Evolutionary conservation across 2,329 filamentous ascomycete genomes (phyloP), one percentile per base, ranked within the genome.

Genomic region (Alternaria atra): DNA sequence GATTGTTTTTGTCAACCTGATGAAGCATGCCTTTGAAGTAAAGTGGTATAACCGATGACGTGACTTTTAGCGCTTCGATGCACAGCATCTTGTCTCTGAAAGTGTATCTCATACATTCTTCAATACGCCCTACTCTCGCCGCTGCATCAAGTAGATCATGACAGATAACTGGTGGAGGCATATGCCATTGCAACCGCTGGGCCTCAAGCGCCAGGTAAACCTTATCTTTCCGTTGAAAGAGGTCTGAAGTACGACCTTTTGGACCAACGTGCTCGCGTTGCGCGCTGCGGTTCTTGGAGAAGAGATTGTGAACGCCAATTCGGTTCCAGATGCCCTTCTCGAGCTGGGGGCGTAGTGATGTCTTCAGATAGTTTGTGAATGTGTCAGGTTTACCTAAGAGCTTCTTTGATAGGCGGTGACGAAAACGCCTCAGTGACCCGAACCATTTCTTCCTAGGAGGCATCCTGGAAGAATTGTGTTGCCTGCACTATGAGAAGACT

Each of bases 81-180:
- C 67, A 65, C 2, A 59, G 42, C 47, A 67, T 50, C 44, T 61
- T 71, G 55, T 73, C 51, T 27, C 59, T 64, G 63, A 73, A 73
- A 1, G n/a, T 65, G 29, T 73, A 72, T 9, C 67, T 61, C 23
- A 71, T 57, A 15, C 35, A 52, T 9, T 25, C 54, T 44, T 72
- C 69, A 13, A 71, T 34, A 13, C 52, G 42, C n/a, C 54, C 57
- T 13, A 72, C 63, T 35, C 42, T 67, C 25, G 55, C 53, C 13
- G 60, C 63, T 32, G 58, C 66, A 37, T 66, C 55, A n/a, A 71
- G 55, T 4, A 70, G 50, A 47, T 71, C 64, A 35, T 67, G 64
- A 46, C 64, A 40, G 6, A 34, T 2, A 2, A 3, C 8, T 15
- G 68, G 66, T 12, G 57, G 39, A n/a, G 53, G 32, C 5, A 23